Percentiles rank a stretch among this genome's conserved stretches.
Evolutionary conservation across 805 yeast species (phyloP).

Genomic region (Debaryomyces maramus): DNA sequence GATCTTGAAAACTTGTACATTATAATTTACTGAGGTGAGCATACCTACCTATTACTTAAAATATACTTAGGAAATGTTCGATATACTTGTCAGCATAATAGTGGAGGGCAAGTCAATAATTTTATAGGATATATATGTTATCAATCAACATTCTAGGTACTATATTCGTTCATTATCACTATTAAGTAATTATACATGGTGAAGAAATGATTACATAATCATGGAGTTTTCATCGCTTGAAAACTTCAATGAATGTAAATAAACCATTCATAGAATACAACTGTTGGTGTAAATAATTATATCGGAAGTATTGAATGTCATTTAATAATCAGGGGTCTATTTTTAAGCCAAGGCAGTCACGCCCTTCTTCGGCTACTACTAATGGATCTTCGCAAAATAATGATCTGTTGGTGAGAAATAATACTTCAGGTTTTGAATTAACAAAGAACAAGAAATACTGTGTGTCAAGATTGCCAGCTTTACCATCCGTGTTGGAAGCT

Average conservation of each 20-base stretch:
- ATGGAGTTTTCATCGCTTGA: not conserved
- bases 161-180: not conserved
- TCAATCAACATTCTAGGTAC: not conserved
- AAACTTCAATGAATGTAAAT: not conserved
- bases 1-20: slow-evolving; percentile 7
- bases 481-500: slow-evolving; percentile 44
- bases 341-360: slow-evolving; percentile 15
- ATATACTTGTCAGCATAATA: too few species aligned
- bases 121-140: not conserved
- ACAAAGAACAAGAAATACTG: slow-evolving; percentile 60
- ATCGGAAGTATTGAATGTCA: slow-evolving; percentile 8
- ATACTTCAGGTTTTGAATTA: slow-evolving; percentile 37
- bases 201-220: not conserved
- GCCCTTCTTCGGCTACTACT: not conserved
- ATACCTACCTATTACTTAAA: too few species aligned
- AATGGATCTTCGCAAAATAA: not conserved
- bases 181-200: not conserved
- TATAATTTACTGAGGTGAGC: not conserved
- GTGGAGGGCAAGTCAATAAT: too few species aligned
- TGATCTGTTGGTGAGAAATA: not conserved
- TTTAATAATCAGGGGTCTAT: slow-evolving; percentile 9
- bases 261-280: not conserved
- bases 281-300: not conserved
- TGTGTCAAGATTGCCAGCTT: slow-evolving; percentile 55
- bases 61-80: too few species aligned